These are phyloP conservation scores for Colletotrichum euphorbiae DNA, from an alignment of 2,329 filamentous ascomycete species.

Conservation along the genomic window DNA sequence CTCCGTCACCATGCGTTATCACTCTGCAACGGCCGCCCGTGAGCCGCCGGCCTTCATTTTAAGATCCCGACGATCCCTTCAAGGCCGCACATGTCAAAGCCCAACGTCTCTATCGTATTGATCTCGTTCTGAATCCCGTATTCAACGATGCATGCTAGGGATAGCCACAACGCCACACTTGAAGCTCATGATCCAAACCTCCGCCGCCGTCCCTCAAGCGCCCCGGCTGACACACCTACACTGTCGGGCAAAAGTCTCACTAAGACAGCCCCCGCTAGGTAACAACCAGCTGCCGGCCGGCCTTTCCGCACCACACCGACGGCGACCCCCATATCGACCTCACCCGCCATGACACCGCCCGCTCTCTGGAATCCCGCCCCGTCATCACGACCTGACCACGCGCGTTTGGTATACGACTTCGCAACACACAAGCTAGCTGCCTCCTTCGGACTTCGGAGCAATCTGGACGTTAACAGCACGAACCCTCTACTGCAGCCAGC, in stretches of 20 bases:
- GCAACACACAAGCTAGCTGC: neutral
- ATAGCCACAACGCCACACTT: slow-evolving; percentile 1
- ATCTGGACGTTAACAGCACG: slow-evolving; percentile 4
- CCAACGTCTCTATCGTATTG: neutral
- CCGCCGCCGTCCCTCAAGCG: neutral
- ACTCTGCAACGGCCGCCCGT: slow-evolving; percentile 10
- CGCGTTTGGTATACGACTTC: slow-evolving; percentile 14
- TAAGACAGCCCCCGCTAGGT: neutral
- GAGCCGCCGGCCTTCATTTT: neutral
- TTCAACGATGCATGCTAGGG: neutral
- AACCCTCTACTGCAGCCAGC: no score
- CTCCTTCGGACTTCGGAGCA: slow-evolving; percentile 1
- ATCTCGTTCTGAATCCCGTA: neutral
- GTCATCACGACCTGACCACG: slow-evolving; percentile 3
- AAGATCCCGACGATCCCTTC: neutral
- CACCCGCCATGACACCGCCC: neutral
- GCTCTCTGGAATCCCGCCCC: slow-evolving; percentile 4
- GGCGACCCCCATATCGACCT: slow-evolving; percentile 7
- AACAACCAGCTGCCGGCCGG: slow-evolving; percentile 21
- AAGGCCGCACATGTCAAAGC: slow-evolving; percentile 18
- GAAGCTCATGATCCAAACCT: slow-evolving; percentile 2
- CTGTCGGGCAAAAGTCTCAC: slow-evolving; percentile 20
- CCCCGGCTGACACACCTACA: slow-evolving; percentile 16
- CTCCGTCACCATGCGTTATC: neutral
- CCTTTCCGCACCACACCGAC: slow-evolving; percentile 30